Evolutionary conservation across 2,329 filamentous ascomycete genomes (phyloP).

Genomic region (Hortaea sp.): DNA sequence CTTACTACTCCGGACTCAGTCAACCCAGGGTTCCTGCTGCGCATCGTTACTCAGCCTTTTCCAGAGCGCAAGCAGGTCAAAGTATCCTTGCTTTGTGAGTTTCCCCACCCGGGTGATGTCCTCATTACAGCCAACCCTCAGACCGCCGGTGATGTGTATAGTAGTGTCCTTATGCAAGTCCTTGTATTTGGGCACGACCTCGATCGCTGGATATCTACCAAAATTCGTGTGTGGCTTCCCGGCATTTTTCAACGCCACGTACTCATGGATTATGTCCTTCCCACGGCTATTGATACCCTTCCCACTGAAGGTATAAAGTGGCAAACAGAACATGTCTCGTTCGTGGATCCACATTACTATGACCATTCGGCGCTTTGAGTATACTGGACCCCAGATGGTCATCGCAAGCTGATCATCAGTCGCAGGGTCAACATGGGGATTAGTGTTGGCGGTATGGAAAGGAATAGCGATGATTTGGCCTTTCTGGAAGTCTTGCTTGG

Average conservation of each 20-base stretch:
- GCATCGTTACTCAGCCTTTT: conserved; percentile 1
- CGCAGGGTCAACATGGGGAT: conserved; percentile 6
- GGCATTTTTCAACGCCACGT: conserved; percentile 5
- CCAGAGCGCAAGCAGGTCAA: conserved; percentile 1
- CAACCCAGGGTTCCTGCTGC: conserved; percentile 1
- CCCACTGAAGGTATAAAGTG: conserved; percentile 6
- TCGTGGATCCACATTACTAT: conserved; percentile 8
- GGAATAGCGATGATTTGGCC: conserved; percentile 12
- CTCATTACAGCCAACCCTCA: conserved; percentile 8
- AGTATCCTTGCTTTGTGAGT: conserved; percentile 3
- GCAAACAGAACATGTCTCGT: conserved; percentile 9
- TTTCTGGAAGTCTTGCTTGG: conserved; percentile 5
- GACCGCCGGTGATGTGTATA: conserved; percentile 6
- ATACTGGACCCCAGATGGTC: conserved; percentile 6
- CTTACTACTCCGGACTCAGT: background rate
- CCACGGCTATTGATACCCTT: conserved; percentile 2
- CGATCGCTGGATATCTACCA: conserved; percentile 1
- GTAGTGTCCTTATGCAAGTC: conserved; percentile 3
- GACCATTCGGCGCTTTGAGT: conserved; percentile 12
- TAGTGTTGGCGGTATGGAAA: conserved; percentile 10
- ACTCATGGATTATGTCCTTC: conserved; percentile 4
- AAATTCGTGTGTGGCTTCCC: conserved; percentile 3
- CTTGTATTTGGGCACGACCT: background rate
- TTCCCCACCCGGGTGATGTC: conserved; percentile 4
- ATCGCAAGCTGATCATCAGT: background rate